Base-by-base conservation (phyloP, 192 early-diverging fungal species). In the Geosiphon pyriformis region DNA sequence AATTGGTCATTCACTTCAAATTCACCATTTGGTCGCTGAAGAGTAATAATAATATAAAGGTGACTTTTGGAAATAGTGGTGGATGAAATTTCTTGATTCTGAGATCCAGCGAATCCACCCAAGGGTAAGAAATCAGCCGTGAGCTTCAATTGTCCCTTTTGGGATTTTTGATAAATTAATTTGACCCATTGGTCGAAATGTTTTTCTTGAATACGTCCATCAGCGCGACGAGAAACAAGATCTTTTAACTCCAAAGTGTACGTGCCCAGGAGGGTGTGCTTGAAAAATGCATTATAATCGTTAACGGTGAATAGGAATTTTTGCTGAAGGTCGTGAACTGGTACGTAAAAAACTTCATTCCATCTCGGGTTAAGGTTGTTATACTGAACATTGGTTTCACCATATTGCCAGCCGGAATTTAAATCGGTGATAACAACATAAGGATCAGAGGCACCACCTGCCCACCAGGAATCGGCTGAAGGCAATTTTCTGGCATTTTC, bases 291-390 rank as follows among this genome's bases (percentile, higher is more conserved):
- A 72, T 95, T 94, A 76, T 78, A 94, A 69, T 96, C 92, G 77
- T 83, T 88, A 23, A 91, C 78, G 63, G 87, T 84, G 12, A 94
- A 70, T 15, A 75, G 70, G 47, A 94, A 52, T 32, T 78, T 72
- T 61, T 96, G 88, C 50, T 74, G 72, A 11, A 83, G 62, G 7
- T 86, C 84, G 68, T 90, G 91, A 59, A 90, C 80, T 20, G 92
- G 87, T n/a, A 92, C 83, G 65, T 92, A 94, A 37, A 92, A 83
- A 18, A 85, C 87, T 78, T 95, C 92, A 71, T 95, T 86, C 94
- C 95, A 99, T 20, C 83, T 81, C 0, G 96, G 96, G 52, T 92
- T 86, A 33, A 94, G 67, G 23, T 88, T 87, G 61, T 91, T 90
- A 25, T 89, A 83, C 67, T 92, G 88, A 67, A 88, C 82, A 22